Conservation (phyloP, 2,329 filamentous ascomycete species). For the Karstenula rhodostoma region DNA sequence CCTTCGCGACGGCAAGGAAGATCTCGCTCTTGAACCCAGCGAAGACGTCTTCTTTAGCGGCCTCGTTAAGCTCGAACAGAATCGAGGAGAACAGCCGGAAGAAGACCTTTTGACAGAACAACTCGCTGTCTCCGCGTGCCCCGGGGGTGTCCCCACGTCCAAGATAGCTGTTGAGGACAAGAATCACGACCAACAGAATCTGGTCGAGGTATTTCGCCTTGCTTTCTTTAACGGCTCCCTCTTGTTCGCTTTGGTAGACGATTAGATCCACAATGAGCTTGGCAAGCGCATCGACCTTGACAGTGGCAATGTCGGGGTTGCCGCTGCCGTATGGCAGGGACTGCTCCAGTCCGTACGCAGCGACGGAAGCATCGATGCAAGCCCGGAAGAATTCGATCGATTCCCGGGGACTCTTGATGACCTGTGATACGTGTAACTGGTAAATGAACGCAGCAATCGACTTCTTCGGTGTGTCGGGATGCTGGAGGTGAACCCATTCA, state of each 20-base stretch:
- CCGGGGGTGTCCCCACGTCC: constrained; percentile 45
- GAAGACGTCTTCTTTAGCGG: constrained; percentile 53
- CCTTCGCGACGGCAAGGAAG: constrained; percentile 74
- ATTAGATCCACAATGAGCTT: constrained; percentile 81
- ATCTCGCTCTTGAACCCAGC: constrained; percentile 71
- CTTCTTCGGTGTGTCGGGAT: constrained; percentile 77
- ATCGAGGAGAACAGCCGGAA: constrained; percentile 88
- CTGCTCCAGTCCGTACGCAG: constrained; percentile 76
- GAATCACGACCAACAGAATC: constrained; percentile 76
- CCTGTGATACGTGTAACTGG: constrained; percentile 78
- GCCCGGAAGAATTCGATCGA: constrained; percentile 80
- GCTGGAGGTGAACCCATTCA: constrained; percentile 88
- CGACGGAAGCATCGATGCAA: constrained; percentile 80
- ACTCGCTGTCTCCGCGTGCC: constrained; percentile 79
- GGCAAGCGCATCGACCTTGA: constrained; percentile 80
- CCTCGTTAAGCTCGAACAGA: constrained; percentile 76
- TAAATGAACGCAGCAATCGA: constrained; percentile 78
- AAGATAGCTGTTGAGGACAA: constrained; percentile 87
- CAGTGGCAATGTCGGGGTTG: constrained; percentile 66
- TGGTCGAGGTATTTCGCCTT: constrained; percentile 79
- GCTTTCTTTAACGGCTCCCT: constrained; percentile 65
- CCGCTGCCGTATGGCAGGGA: constrained; percentile 64
- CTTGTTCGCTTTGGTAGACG: constrained; percentile 70
- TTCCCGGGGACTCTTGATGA: constrained; percentile 78
- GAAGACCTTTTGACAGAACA: constrained; percentile 88